These are phyloP conservation scores for Phlyctochytrium bullatum DNA, from an alignment of 192 early-diverging fungal genomes.

Conservation along the genomic window DNA sequence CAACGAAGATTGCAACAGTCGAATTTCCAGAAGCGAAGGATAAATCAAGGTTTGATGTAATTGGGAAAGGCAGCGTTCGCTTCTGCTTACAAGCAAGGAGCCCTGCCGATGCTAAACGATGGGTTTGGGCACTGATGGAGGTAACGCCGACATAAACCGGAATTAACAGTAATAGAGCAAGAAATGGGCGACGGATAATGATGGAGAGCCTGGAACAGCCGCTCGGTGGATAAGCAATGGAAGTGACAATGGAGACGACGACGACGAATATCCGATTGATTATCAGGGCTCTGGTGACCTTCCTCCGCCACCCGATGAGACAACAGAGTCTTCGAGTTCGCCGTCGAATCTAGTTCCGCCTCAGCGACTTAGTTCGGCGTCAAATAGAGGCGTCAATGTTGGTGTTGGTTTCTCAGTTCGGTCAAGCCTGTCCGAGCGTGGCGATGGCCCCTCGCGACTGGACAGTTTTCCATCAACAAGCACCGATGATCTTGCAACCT, in stretches of 20 bases:
- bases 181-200: slow-evolving; percentile 54
- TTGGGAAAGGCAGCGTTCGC: slow-evolving; percentile 71
- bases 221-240: too few species aligned
- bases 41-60: slow-evolving; percentile 72
- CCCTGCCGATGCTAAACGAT: slow-evolving; percentile 73
- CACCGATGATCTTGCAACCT: slow-evolving; percentile 21
- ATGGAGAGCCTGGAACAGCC: too few species aligned
- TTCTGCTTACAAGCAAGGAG: slow-evolving; percentile 68
- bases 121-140: slow-evolving; percentile 76
- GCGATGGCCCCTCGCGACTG: too few species aligned
- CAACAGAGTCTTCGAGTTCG: too few species aligned
- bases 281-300: background rate
- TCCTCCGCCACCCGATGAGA: background rate
- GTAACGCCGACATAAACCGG: too few species aligned
- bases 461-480: slow-evolving; percentile 5
- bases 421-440: too few species aligned
- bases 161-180: slow-evolving; percentile 46
- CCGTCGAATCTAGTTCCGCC: too few species aligned
- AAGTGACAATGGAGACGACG: background rate
- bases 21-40: slow-evolving; percentile 59
- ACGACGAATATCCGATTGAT: background rate
- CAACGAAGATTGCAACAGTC: slow-evolving; percentile 67
- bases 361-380: too few species aligned
- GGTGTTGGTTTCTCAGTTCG: too few species aligned
- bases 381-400: too few species aligned